Conservation (phyloP, 2,329 filamentous ascomycete species). For the Dryadomyces sulphureus region DNA sequence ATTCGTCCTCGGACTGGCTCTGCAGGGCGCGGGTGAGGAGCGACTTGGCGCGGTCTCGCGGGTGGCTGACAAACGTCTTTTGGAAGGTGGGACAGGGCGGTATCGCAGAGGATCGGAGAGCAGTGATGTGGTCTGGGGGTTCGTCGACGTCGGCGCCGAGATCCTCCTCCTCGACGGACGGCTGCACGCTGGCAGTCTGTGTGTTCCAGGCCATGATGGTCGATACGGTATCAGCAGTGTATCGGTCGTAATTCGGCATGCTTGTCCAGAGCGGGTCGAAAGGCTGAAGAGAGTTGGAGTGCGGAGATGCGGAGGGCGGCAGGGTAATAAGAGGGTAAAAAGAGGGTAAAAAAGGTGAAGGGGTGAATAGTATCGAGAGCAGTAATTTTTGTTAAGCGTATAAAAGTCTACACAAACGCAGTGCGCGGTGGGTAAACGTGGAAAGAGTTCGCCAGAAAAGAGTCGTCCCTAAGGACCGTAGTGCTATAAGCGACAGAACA, state of each 20-base stretch:
- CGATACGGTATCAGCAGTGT: slow-evolving; percentile 23
- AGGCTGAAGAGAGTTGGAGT: too few relatives aligned
- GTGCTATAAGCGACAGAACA: slow-evolving; percentile 18
- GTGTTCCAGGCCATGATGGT: slow-evolving; percentile 31
- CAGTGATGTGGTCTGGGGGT: slow-evolving; percentile 51
- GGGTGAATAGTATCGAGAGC: neutral
- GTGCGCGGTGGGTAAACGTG: neutral
- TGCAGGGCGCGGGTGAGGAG: slow-evolving; percentile 76
- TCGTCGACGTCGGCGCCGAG: slow-evolving; percentile 64
- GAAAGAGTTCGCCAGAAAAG: neutral
- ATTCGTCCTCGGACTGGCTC: slow-evolving; percentile 45
- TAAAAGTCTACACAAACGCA: neutral
- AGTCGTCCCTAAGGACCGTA: slow-evolving; percentile 30
- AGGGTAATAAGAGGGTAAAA: neutral
- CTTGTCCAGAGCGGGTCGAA: too few relatives aligned
- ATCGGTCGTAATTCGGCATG: slow-evolving; percentile 18
- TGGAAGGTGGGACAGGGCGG: slow-evolving; percentile 23
- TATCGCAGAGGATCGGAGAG: slow-evolving; percentile 9
- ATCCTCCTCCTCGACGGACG: slow-evolving; percentile 42
- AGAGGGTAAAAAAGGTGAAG: too few relatives aligned
- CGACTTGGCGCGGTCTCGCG: slow-evolving; percentile 53
- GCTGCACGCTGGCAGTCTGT: slow-evolving; percentile 26
- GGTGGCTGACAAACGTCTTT: slow-evolving; percentile 30
- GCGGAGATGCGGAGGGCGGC: neutral
- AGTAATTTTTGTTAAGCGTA: neutral